These are phyloP conservation scores for Candida chauliodis DNA, from an alignment of 805 yeast genomes.

Conservation along the genomic window DNA sequence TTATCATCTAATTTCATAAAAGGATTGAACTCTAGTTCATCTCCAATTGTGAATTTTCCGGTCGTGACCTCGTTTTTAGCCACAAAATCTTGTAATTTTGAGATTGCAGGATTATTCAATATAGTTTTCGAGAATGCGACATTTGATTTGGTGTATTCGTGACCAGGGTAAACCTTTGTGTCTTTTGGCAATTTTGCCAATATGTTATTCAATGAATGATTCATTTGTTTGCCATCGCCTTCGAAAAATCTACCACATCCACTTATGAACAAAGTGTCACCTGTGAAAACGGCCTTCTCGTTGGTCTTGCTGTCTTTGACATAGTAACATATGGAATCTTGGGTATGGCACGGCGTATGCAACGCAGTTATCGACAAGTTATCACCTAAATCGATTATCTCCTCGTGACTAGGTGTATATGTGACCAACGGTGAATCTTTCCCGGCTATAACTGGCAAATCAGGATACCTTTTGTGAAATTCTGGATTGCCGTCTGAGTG, in stretches of 20 bases:
- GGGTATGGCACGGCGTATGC: conserved; percentile 98
- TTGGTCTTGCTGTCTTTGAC: conserved; percentile 61
- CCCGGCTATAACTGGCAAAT: conserved; percentile 77
- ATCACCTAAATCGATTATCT: conserved; percentile 60
- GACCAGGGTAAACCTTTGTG: conserved; percentile 87
- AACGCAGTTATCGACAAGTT: conserved; percentile 68
- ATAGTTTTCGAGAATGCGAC: conserved; percentile 72
- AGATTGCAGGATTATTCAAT: conserved; percentile 52
- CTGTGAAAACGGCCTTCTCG: conserved; percentile 81
- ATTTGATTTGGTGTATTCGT: conserved; percentile 87
- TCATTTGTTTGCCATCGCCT: conserved; percentile 83
- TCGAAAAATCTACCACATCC: conserved; percentile 98
- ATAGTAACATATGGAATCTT: conserved; percentile 88
- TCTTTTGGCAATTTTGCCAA: conserved; percentile 62
- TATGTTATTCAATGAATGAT: conserved; percentile 54
- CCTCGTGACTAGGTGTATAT: conserved; percentile 64
- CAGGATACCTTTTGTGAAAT: conserved; percentile 38
- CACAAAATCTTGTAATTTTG: conserved; percentile 49
- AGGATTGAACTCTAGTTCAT: conserved; percentile 82
- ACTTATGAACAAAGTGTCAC: conserved; percentile 89
- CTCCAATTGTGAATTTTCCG: conserved; percentile 79
- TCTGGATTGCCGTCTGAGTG: conserved; percentile 83
- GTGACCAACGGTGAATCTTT: conserved; percentile 72
- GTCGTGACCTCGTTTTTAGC: conserved; percentile 67
- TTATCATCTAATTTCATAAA: conserved; percentile 78